Evolutionary conservation across 2,329 filamentous ascomycete genomes (phyloP), one percentile per base, ranked within the genome.

Genomic region (Penicillium oxalicum): DNA sequence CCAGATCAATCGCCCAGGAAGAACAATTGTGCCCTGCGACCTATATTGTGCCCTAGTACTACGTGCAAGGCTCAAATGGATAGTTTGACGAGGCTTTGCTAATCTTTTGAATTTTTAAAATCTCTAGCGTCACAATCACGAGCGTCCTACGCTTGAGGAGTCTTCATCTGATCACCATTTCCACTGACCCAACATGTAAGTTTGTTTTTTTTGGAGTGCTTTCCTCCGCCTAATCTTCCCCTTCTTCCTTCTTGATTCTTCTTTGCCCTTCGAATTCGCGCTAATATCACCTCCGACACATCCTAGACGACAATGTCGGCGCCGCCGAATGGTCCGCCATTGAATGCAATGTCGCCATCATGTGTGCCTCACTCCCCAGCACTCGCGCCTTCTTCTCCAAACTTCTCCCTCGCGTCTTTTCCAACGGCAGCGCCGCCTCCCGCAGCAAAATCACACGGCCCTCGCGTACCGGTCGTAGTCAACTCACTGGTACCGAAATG

Each of bases 271-370:
- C 26, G 25, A 45, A 2, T 11, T 4, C 26, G 25, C 4, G 38
- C 35, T 38, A 47, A 39, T n/a, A 49, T 41, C 40, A 54, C 32
- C 34, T 9, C 12, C 6, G 13, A 12, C 5, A 5, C 32, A 32
- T 32, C 11, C 29, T 32, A 66, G 64, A 61, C 27, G 61, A 66
- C 47, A 66, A 66, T 37, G 52, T 66, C 29, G 61, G 61, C 13
- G 68, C 72, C 32, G 73, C 74, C 53, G 68, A 69, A 41, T 73
- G 70, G 70, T 71, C 69, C 8, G 62, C 69, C 11, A 61, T 71
- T 34, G 70, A 73, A 60, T 65, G 68, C 52, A 71, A 72, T 38
- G 60, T 70, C 44, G 69, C 65, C 18, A 71, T 73, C 29, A 67
- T 73, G 36, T 71, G 68, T 55, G 68, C 67, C 45, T 70, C 62